Conservation (phyloP, 1,284 basidiomycete genomes). For the Cryptococcus jaspeensis region DNA sequence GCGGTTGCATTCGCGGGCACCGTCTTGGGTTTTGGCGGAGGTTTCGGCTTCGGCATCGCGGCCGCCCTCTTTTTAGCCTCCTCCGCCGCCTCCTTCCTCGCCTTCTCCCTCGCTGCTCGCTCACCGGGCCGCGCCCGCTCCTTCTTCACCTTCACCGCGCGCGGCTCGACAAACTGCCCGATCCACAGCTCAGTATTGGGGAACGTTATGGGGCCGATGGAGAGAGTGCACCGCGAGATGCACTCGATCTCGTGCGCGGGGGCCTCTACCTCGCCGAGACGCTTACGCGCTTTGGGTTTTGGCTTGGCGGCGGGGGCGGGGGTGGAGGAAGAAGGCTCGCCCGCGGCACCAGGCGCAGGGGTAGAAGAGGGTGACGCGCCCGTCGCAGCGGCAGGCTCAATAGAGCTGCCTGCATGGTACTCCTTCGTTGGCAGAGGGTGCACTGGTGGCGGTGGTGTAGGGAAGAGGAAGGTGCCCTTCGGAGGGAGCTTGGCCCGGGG, state of each 20-base stretch:
- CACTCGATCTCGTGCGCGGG: slow-evolving; percentile 49
- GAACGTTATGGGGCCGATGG: slow-evolving; percentile 43
- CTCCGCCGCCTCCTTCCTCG: slow-evolving; percentile 6
- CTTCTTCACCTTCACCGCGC: slow-evolving; percentile 20
- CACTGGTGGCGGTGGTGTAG: slow-evolving; percentile 31
- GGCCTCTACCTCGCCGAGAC: slow-evolving; percentile 19
- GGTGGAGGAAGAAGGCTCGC: slow-evolving; percentile 1
- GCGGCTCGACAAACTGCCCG: slow-evolving; percentile 42
- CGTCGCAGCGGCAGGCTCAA: neutral
- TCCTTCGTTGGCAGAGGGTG: slow-evolving; percentile 33
- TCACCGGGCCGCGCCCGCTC: slow-evolving; percentile 11
- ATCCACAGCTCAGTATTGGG: slow-evolving; percentile 47
- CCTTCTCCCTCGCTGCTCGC: slow-evolving; percentile 8
- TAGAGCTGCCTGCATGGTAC: slow-evolving; percentile 26
- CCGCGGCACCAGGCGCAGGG: neutral
- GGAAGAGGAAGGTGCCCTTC: slow-evolving; percentile 37
- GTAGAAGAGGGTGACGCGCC: neutral
- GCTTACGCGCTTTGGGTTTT: slow-evolving; percentile 4
- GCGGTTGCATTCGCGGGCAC: neutral
- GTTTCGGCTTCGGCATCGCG: neutral
- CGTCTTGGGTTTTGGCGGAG: neutral
- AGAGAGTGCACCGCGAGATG: slow-evolving; percentile 39
- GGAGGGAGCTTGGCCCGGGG: slow-evolving; percentile 36
- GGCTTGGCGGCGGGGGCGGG: neutral
- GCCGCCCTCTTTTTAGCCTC: neutral